Evolutionary conservation across 2,329 filamentous ascomycete genomes (phyloP).

Genomic region (Plenodomus tracheiphilus): DNA sequence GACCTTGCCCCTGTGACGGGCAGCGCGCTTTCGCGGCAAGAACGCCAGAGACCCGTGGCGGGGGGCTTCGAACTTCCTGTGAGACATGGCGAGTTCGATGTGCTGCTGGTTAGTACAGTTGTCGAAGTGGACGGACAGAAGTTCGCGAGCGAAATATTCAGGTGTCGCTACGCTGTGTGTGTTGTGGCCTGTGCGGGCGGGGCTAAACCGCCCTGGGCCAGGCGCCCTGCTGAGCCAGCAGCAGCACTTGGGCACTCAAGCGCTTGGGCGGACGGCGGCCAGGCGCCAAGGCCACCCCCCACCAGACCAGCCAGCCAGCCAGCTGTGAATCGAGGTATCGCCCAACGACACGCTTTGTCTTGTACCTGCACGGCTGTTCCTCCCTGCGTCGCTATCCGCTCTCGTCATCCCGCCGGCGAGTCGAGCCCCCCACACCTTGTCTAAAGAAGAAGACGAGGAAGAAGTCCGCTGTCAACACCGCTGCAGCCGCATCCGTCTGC

Average conservation of each 20-base stretch:
- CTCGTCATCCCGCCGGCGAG: constrained; percentile 23
- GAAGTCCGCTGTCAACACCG: constrained; percentile 8
- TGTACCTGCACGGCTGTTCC: constrained; percentile 30
- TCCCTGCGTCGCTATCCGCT: constrained; percentile 25
- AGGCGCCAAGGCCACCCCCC: constrained; percentile 1
- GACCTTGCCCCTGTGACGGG: constrained; percentile 94
- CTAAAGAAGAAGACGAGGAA: background rate
- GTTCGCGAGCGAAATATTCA: constrained; percentile 12
- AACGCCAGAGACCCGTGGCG: constrained; percentile 78
- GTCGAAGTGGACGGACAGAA: constrained; percentile 26
- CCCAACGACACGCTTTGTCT: constrained; percentile 23
- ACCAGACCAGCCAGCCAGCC: constrained; percentile 9
- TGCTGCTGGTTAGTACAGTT: constrained; percentile 41
- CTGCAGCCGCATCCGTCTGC: constrained; percentile 22
- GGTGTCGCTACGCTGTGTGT: constrained; percentile 9
- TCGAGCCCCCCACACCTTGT: constrained; percentile 11
- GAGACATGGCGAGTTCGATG: constrained; percentile 52
- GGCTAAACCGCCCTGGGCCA: constrained; percentile 6
- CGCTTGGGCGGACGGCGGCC: too few species aligned
- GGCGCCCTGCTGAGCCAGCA: constrained; percentile 2
- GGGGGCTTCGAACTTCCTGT: constrained; percentile 81
- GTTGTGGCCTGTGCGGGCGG: constrained; percentile 9
- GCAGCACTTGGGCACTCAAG: too few species aligned
- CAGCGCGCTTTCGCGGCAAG: constrained; percentile 76
- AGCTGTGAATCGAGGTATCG: constrained; percentile 21